Conservation (phyloP, 2,329 filamentous ascomycete species). For the Colletotrichum abscissum region DNA sequence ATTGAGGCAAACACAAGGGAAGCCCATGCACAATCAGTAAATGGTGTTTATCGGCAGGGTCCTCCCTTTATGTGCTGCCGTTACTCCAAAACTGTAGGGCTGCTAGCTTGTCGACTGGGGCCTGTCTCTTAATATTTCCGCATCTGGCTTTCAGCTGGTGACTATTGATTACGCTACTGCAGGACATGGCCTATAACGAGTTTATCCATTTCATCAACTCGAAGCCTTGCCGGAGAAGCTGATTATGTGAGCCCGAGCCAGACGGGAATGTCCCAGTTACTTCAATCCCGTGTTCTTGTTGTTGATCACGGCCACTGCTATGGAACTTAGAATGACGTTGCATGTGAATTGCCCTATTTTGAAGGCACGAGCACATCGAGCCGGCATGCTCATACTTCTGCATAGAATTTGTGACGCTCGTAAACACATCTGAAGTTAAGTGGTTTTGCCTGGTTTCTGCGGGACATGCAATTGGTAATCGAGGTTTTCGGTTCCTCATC, state of each 20-base stretch:
- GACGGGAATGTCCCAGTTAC: no score
- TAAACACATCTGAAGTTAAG: no score
- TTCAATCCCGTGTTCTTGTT: no score
- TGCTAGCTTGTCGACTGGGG: background rate
- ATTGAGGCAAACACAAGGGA: background rate
- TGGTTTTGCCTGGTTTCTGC: no score
- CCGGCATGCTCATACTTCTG: no score
- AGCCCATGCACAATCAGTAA: background rate
- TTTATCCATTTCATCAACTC: background rate
- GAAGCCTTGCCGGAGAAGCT: background rate
- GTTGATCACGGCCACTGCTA: no score
- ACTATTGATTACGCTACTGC: background rate
- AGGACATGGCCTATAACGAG: background rate
- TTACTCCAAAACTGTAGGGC: background rate
- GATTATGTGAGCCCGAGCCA: background rate
- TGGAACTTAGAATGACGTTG: no score
- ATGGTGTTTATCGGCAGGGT: conserved; percentile 10
- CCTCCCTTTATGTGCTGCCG: background rate
- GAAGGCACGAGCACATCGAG: no score
- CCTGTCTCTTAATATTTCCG: background rate
- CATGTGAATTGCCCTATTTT: no score
- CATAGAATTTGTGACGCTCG: no score
- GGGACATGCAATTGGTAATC: no score
- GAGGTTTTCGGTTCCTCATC: no score
- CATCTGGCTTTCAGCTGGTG: background rate